Evolutionary conservation across 129 eudicot species (phyloP).

Genomic region (Artemisia tridentata): DNA sequence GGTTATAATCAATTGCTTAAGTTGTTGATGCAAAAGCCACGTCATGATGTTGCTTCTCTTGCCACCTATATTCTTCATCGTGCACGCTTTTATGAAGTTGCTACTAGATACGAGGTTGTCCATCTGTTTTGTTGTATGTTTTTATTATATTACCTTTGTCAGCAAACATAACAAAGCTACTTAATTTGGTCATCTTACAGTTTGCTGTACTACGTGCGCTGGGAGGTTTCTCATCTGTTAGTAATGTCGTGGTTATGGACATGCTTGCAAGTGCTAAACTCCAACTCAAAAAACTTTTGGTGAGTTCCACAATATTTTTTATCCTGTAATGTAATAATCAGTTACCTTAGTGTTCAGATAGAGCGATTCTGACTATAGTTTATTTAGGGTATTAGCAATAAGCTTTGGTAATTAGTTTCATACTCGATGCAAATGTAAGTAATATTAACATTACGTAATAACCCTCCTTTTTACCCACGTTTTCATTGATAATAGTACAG

Average conservation of each 20-base stretch:
- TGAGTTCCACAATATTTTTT: conserved; percentile 35
- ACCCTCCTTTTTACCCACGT: background rate
- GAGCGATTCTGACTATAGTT: conserved; percentile 1
- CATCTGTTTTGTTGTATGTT: background rate
- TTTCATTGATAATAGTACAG: background rate
- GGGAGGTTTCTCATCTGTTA: conserved; percentile 51
- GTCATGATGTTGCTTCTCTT: conserved; percentile 92
- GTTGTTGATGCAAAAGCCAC: conserved; percentile 73
- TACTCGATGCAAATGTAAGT: background rate
- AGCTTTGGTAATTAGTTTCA: background rate
- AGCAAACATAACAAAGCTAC: no score
- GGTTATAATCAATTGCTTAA: conserved; percentile 79
- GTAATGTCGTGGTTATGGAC: conserved; percentile 46
- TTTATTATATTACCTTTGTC: conserved; percentile 1
- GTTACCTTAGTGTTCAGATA: background rate
- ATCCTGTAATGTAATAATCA: no score
- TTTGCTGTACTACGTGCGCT: conserved; percentile 60
- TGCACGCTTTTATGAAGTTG: conserved; percentile 75
- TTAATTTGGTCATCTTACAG: conserved; percentile 39
- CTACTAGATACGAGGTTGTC: conserved; percentile 87
- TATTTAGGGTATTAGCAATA: background rate
- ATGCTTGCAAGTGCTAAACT: conserved; percentile 66
- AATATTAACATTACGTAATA: background rate
- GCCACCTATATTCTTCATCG: conserved; percentile 90
- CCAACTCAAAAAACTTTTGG: conserved; percentile 79